A percentile compares a stretch with the other conserved stretches of the same genome.
Evolutionary conservation across 768 basidiomycete species (phyloP).

Genomic region (Hypholoma fasciculare): DNA sequence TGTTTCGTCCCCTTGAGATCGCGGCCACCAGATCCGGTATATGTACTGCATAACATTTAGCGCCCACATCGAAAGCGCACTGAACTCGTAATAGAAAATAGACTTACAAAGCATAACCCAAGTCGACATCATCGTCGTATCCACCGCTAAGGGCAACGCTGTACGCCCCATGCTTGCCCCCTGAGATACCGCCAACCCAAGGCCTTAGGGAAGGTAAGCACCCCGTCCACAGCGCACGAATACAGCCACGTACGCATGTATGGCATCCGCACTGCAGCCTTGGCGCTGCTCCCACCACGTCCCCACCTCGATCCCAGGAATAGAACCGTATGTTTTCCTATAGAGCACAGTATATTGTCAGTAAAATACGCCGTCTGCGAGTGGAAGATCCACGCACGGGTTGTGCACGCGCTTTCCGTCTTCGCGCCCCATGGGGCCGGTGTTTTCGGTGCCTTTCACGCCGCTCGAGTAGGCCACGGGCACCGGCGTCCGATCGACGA

Average conservation of each 20-base stretch:
- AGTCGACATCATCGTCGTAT: constrained; percentile 83
- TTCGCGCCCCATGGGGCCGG: constrained; percentile 36
- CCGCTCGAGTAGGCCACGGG: constrained; percentile 40
- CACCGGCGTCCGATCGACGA: constrained; percentile 28
- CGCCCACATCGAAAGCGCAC: background rate
- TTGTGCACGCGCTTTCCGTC: constrained; percentile 38
- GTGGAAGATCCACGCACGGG: constrained; percentile 46
- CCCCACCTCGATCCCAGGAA: constrained; percentile 78
- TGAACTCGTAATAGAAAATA: background rate
- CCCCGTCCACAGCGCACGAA: background rate
- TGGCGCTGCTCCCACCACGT: constrained; percentile 80
- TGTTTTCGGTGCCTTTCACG: constrained; percentile 33
- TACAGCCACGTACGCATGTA: constrained; percentile 72
- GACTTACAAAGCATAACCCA: constrained; percentile 81
- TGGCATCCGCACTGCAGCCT: constrained; percentile 71
- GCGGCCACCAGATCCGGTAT: constrained; percentile 83
- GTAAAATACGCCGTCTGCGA: background rate
- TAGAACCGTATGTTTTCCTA: constrained; percentile 78
- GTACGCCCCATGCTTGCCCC: constrained; percentile 67
- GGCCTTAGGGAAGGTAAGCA: constrained; percentile 47
- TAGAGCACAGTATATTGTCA: background rate
- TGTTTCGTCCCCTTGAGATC: constrained; percentile 83
- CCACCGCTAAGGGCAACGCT: constrained; percentile 89
- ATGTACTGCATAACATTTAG: constrained; percentile 50
- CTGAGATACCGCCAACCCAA: constrained; percentile 81